A percentile compares a stretch with the other conserved stretches of the same genome.
Conservation (phyloP, 1,284 basidiomycete genomes). For the Cryptococcus sp. region DNA sequence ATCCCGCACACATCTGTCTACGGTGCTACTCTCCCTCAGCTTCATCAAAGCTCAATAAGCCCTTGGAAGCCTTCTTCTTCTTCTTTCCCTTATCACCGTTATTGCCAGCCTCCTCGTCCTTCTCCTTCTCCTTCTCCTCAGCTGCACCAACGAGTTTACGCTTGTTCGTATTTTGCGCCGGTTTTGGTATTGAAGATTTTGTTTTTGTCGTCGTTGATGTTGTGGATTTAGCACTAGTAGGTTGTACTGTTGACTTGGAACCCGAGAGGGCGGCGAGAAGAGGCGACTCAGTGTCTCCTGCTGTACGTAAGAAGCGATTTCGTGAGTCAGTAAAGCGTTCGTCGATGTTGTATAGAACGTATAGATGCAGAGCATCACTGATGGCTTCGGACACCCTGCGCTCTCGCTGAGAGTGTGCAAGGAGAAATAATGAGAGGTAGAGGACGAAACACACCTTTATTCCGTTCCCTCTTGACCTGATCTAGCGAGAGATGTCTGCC, state of each 20-base stretch:
- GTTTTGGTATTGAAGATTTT: constrained; percentile 18
- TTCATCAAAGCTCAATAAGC: constrained; percentile 48
- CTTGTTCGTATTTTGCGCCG: constrained; percentile 27
- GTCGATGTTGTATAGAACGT: no score
- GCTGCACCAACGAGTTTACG: constrained; percentile 40
- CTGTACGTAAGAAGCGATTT: no score
- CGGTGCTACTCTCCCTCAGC: constrained; percentile 40
- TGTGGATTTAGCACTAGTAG: background rate
- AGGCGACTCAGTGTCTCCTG: no score
- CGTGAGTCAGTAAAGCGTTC: no score
- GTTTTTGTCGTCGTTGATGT: constrained; percentile 5
- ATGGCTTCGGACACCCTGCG: no score
- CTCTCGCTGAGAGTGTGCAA: no score
- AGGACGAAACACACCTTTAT: constrained; percentile 62
- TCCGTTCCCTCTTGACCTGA: constrained; percentile 73
- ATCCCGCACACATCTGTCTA: no score
- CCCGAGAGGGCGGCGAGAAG: no score
- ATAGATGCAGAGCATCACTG: no score
- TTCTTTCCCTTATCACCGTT: constrained; percentile 40
- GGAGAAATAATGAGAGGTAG: no score
- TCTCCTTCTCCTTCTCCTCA: constrained; percentile 2
- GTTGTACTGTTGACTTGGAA: background rate
- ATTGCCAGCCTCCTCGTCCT: constrained; percentile 7
- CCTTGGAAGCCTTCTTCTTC: constrained; percentile 46
- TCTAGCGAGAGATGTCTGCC: constrained; percentile 75